Percentiles rank a stretch among this genome's conserved stretches.
phyloP scores from a whole-genome alignment of 2,329 filamentous ascomycete genomes.

The Penicillium concentricum region DNA sequence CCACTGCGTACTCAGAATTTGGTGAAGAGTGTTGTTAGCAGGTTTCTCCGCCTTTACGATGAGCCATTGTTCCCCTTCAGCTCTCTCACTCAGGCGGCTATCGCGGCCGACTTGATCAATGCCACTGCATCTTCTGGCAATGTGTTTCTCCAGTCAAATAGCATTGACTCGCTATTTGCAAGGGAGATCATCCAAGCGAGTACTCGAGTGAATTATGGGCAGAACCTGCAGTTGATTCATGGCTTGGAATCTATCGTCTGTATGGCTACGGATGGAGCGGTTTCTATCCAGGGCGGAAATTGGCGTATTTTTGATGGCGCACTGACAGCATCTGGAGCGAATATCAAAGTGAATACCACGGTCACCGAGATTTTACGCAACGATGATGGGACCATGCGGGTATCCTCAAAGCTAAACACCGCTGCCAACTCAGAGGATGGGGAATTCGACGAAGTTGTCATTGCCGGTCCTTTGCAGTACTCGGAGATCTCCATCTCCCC shows the following conservation, averaged over 20 bases:
- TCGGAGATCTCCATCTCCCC: conserved; percentile 61
- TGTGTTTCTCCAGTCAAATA: conserved; percentile 67
- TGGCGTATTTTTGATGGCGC: conserved; percentile 92
- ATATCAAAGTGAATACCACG: conserved; percentile 63
- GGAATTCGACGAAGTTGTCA: conserved; percentile 73
- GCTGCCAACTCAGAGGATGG: conserved; percentile 11
- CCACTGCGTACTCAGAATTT: conserved; percentile 72
- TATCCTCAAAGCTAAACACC: conserved; percentile 38
- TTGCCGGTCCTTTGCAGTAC: conserved; percentile 82
- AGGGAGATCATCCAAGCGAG: conserved; percentile 84
- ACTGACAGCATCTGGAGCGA: conserved; percentile 63
- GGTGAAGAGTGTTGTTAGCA: conserved; percentile 67
- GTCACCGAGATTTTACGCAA: conserved; percentile 59
- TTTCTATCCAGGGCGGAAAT: conserved; percentile 79
- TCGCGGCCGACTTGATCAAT: conserved; percentile 65
- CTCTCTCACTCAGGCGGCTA: conserved; percentile 67
- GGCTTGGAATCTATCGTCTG: conserved; percentile 89
- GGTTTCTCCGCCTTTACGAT: conserved; percentile 78
- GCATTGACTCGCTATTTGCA: conserved; percentile 66
- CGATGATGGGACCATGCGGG: conserved; percentile 43
- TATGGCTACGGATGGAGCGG: conserved; percentile 82
- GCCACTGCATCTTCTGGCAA: conserved; percentile 70
- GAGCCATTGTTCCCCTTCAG: conserved; percentile 79
- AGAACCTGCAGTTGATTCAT: conserved; percentile 82
- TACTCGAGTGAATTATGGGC: conserved; percentile 92